Evolutionary conservation across 2,329 filamentous ascomycete genomes (phyloP).

Genomic region (Aureobasidium leucospermi): DNA sequence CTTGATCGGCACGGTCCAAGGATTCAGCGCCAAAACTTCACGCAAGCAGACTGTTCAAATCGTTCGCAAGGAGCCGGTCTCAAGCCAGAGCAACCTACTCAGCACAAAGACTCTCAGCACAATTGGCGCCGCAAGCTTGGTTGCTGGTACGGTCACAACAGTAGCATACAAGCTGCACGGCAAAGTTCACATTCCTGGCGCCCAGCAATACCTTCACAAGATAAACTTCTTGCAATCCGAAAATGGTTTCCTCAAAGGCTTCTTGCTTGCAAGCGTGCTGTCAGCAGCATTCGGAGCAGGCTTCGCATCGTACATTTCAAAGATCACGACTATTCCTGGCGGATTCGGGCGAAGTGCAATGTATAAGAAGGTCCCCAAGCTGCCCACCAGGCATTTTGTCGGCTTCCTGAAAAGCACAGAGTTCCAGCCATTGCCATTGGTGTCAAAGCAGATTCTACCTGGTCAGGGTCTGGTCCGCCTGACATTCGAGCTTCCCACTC

Average conservation of each 20-base stretch:
- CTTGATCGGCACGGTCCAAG: slow-evolving; percentile 30
- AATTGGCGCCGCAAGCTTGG: not conserved
- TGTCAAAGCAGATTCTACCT: slow-evolving; percentile 17
- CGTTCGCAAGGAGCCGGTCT: slow-evolving; percentile 16
- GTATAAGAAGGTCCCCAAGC: not conserved
- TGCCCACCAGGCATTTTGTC: slow-evolving; percentile 18
- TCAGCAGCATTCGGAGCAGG: slow-evolving; percentile 15
- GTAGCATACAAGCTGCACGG: not conserved
- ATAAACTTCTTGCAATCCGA: not conserved
- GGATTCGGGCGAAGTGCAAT: not conserved
- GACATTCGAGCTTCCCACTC: slow-evolving; percentile 22
- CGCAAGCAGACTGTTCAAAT: slow-evolving; percentile 13
- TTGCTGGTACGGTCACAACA: not conserved
- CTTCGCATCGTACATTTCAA: slow-evolving; percentile 16
- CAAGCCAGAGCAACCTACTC: not conserved
- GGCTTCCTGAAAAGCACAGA: slow-evolving; percentile 46
- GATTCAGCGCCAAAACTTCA: not conserved
- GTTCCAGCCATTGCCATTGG: slow-evolving; percentile 42
- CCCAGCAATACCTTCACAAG: not conserved
- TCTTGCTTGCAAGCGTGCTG: slow-evolving; percentile 28
- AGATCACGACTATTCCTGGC: slow-evolving; percentile 15
- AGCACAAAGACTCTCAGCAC: not conserved
- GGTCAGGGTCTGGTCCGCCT: slow-evolving; percentile 21
- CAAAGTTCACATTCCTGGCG: not conserved
- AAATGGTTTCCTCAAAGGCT: slow-evolving; percentile 31